Evolutionary conservation across 352 stramenopile species (phyloP).

Genomic region (Pythium pyrilobum): DNA sequence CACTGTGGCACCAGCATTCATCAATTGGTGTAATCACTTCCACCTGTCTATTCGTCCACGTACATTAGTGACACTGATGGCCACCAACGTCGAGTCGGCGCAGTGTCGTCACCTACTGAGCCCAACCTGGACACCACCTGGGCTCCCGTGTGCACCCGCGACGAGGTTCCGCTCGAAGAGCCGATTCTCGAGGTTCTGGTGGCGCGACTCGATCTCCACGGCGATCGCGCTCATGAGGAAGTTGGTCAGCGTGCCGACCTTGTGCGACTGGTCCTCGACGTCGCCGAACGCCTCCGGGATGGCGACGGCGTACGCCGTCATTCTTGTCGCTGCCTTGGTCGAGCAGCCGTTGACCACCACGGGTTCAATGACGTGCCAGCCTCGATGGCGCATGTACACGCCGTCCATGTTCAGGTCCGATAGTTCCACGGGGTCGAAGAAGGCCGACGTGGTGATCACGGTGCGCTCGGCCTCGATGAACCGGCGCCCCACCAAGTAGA

Average conservation of each 20-base stretch:
- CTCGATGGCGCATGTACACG: conserved; percentile 4
- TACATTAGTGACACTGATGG: too few species aligned
- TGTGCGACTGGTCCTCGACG: not conserved
- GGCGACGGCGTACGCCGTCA: not conserved
- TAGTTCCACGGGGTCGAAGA: not conserved
- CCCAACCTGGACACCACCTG: too few species aligned
- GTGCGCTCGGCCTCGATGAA: not conserved
- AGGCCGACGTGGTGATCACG: not conserved
- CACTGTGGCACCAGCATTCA: too few species aligned
- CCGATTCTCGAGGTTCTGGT: conserved; percentile 8
- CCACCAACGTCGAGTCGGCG: too few species aligned
- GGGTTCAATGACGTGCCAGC: conserved; percentile 7
- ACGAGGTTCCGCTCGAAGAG: conserved; percentile 15
- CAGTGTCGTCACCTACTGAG: too few species aligned
- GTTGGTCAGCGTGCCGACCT: conserved; percentile 12
- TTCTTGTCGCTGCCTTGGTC: not conserved
- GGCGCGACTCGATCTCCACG: conserved; percentile 1
- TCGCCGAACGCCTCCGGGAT: not conserved
- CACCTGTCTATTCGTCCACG: too few species aligned
- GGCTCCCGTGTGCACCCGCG: too few species aligned
- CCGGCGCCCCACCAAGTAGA: not conserved
- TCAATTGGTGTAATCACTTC: too few species aligned
- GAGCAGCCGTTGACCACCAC: not conserved
- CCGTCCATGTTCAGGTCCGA: conserved; percentile 7
- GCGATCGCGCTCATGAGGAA: conserved; percentile 4